These are phyloP conservation scores for Hippophae rhamnoides DNA, from an alignment of 306 rosid genomes.

Conservation along the genomic window DNA sequence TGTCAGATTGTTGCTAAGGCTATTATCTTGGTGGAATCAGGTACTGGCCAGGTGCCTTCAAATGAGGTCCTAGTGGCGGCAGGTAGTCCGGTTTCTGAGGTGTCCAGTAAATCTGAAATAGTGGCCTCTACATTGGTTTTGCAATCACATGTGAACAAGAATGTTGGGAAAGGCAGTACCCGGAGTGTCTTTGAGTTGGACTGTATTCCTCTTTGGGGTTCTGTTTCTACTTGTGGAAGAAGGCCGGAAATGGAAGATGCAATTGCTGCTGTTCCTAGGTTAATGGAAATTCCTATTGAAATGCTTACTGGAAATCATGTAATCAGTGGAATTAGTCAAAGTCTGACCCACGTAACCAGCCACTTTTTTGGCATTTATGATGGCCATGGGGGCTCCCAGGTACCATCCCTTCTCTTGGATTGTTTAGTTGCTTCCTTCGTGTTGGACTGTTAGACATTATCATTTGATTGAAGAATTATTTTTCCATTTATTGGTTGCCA, in stretches of 20 bases:
- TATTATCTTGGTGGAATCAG: constrained; percentile 24
- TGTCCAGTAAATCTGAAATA: constrained; percentile 20
- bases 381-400: constrained; percentile 15
- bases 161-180: constrained; percentile 15
- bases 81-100: constrained; percentile 26
- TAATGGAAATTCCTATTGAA: constrained; percentile 38
- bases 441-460: background rate
- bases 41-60: constrained; percentile 15
- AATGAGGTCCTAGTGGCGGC: constrained; percentile 20
- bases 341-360: background rate
- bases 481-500: background rate
- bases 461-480: background rate
- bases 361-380: constrained; percentile 6
- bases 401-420: constrained; percentile 1
- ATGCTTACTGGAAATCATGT: constrained; percentile 29
- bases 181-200: constrained; percentile 41
- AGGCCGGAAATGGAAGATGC: constrained; percentile 58
- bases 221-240: constrained; percentile 44
- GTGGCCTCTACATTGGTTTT: constrained; percentile 29
- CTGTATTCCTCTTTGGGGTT: constrained; percentile 60
- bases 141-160: constrained; percentile 25
- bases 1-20: constrained; percentile 23
- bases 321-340: constrained; percentile 2
- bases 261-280: constrained; percentile 35
- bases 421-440: constrained; percentile 3